These are phyloP conservation scores for Sophora flavescens DNA, from an alignment of 306 rosid species.

Conservation along the genomic window DNA sequence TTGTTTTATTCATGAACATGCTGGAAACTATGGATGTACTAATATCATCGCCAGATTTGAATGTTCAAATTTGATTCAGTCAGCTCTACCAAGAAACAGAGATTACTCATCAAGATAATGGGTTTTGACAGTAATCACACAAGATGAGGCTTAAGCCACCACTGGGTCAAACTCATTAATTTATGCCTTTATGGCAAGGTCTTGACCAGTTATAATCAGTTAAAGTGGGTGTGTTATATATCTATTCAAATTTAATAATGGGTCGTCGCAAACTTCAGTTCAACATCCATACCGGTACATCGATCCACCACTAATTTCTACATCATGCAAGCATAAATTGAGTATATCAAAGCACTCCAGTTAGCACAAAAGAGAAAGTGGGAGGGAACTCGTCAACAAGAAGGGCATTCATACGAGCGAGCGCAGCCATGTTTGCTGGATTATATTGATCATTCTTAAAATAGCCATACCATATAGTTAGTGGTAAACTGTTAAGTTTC, in stretches of 20 bases:
- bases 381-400: conserved; percentile 21
- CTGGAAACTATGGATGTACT: background rate
- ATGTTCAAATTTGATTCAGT: background rate
- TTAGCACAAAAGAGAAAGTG: conserved; percentile 29
- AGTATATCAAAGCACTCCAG: conserved; percentile 22
- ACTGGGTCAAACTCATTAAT: conserved; percentile 43
- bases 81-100: background rate
- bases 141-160: conserved; percentile 31
- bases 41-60: background rate
- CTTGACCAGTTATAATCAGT: background rate
- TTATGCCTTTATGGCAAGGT: conserved; percentile 30
- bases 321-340: conserved; percentile 1
- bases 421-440: background rate
- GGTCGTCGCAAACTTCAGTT: conserved; percentile 35
- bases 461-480: background rate
- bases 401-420: background rate
- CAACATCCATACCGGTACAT: background rate
- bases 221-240: background rate
- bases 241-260: background rate
- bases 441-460: background rate
- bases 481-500: conserved; percentile 18
- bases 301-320: background rate
- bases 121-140: conserved; percentile 24
- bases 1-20: conserved; percentile 22
- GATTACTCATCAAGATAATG: too few relatives aligned